These are phyloP conservation scores for Leccinum solheimii DNA, from an alignment of 1,284 basidiomycete genomes.

Conservation along the genomic window DNA sequence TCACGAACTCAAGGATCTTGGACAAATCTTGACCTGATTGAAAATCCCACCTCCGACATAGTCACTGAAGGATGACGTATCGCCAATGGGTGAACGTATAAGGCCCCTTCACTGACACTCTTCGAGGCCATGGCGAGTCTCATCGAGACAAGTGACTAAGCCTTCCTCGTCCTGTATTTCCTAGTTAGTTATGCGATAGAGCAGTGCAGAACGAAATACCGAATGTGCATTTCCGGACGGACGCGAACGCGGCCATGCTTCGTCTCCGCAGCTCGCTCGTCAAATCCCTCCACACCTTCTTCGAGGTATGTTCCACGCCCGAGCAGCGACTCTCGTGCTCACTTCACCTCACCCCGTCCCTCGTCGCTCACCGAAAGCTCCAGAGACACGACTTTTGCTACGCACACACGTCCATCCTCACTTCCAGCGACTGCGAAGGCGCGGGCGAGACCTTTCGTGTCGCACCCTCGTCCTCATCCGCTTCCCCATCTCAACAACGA, in stretches of 20 bases:
- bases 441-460: conserved; percentile 92
- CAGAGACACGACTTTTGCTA: conserved; percentile 79
- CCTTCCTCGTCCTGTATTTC: conserved; percentile 73
- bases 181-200: conserved; percentile 1
- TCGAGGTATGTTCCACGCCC: conserved; percentile 54
- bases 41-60: conserved; percentile 95
- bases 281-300: conserved; percentile 59
- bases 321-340: not conserved
- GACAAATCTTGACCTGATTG: conserved; percentile 98
- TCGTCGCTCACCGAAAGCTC: conserved; percentile 5
- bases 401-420: conserved; percentile 85
- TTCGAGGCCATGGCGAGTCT: conserved; percentile 95
- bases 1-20: conserved; percentile 88
- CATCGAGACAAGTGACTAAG: conserved; percentile 96
- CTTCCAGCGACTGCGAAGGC: conserved; percentile 95
- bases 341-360: not conserved
- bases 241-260: conserved; percentile 69
- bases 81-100: conserved; percentile 93
- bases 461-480: conserved; percentile 34
- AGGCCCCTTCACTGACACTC: conserved; percentile 67
- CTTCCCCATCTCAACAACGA: conserved; percentile 1
- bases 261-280: conserved; percentile 65
- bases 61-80: conserved; percentile 77
- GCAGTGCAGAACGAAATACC: conserved; percentile 9
- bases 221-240: conserved; percentile 59